A percentile compares a stretch with the other conserved stretches of the same genome.
Evolutionary conservation across 2,329 filamentous ascomycete species (phyloP).

Genomic region (Davidsoniella neocaledoniae): DNA sequence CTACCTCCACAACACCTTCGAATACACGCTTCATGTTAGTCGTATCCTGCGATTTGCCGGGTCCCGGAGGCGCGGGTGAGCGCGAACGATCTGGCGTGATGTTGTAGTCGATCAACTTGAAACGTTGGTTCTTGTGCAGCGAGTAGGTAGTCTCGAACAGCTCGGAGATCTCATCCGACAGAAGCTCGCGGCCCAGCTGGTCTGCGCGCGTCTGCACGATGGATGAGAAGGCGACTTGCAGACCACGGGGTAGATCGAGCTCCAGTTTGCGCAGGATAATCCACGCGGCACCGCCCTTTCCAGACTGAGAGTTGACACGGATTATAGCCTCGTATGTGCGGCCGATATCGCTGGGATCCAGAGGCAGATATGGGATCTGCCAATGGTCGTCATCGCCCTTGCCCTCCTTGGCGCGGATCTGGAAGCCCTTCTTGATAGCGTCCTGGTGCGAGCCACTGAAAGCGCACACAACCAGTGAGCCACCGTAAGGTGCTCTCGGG

Average conservation of each 20-base stretch:
- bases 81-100: slow-evolving; percentile 69
- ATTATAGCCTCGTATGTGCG: slow-evolving; percentile 97
- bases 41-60: slow-evolving; percentile 59
- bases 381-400: slow-evolving; percentile 50
- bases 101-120: slow-evolving; percentile 78
- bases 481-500: slow-evolving; percentile 76
- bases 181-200: slow-evolving; percentile 63
- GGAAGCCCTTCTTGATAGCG: slow-evolving; percentile 87
- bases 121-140: slow-evolving; percentile 61
- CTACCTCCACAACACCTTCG: slow-evolving; percentile 67
- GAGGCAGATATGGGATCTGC: slow-evolving; percentile 79
- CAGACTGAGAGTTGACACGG: slow-evolving; percentile 89
- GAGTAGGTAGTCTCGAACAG: slow-evolving; percentile 86
- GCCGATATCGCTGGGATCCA: slow-evolving; percentile 86
- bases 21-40: slow-evolving; percentile 68
- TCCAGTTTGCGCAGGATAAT: slow-evolving; percentile 79
- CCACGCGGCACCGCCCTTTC: slow-evolving; percentile 90
- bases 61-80: slow-evolving; percentile 51
- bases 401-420: slow-evolving; percentile 45
- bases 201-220: slow-evolving; percentile 75
- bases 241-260: slow-evolving; percentile 79
- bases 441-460: slow-evolving; percentile 91
- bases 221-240: slow-evolving; percentile 81
- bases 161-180: slow-evolving; percentile 64
- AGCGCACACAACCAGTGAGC: slow-evolving; percentile 77